Evolutionary conservation across 768 basidiomycete genomes (phyloP), one percentile per base, ranked within the genome.

Genomic region (Suillus plorans): DNA sequence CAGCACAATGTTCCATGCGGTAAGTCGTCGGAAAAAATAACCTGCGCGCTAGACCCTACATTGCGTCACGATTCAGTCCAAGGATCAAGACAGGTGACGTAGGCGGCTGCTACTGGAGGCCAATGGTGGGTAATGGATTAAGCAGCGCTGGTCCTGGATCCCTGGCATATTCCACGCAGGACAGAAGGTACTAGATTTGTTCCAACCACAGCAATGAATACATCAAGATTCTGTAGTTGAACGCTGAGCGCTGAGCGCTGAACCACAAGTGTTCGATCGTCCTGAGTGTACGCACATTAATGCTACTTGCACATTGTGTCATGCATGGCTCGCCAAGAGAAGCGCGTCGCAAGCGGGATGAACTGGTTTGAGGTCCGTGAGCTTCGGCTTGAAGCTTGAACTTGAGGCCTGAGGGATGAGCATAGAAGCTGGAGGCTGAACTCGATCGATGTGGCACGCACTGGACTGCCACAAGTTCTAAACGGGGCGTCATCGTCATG

Each of bases 401-500:
- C 28, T 5, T 31, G 28, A 18, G 28, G 49, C 22, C 13, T 31
- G 52, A 53, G 52, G 53, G 34, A 14, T 20, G 31, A 20, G 20
- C 0, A 20, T 55, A 20, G 34, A 34, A 55, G 31, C 20, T 5
- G 18, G 31, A 55, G 31, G 53, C 18, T 12, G 25, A 10, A 5
- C 28, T 52, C 18, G 50, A 52, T 28, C 18, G 2, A 53, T 10
- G 28, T 34, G 18, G 47, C 12, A n/a, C 47, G 12, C 45, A 47
- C n/a, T 47, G 45, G 28, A 20, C 31, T 5, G 31, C 52, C 10
- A 34, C 20, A 50, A 16, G 25, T 28, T 28, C 50, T 50, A 13
- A 16, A 28, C 25, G 3, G 3, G 14, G 14, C n/a, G 12, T 74
- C 78, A 2, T 82, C 76, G 37, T 81, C 69, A 22, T 72, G 60